Evolutionary conservation across 306 rosid species (phyloP).

Genomic region (Dalbergia oliveri): DNA sequence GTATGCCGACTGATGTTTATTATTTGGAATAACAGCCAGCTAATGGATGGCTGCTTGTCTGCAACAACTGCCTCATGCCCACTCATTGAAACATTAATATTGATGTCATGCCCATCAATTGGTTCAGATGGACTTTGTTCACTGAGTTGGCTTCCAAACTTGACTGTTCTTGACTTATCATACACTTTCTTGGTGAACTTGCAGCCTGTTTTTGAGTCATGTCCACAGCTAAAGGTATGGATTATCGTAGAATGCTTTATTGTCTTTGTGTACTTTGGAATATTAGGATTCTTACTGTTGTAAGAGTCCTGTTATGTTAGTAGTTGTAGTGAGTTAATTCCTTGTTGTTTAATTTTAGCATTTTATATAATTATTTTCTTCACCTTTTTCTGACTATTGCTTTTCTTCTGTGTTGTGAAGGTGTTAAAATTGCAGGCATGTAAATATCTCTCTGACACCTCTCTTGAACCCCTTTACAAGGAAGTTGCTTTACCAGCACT

Average conservation of each 20-base stretch:
- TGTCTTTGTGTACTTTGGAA: not conserved
- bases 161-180: conserved; percentile 81
- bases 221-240: conserved; percentile 73
- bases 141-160: conserved; percentile 60
- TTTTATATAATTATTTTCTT: not conserved
- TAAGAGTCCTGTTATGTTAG: not conserved
- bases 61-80: conserved; percentile 83
- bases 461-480: conserved; percentile 89
- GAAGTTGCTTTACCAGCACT: conserved; percentile 87
- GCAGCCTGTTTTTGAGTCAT: conserved; percentile 84
- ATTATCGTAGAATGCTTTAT: conserved; percentile 13
- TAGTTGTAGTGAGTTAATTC: not conserved
- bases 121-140: conserved; percentile 74
- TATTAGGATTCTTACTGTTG: not conserved
- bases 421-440: conserved; percentile 90
- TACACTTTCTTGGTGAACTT: conserved; percentile 79
- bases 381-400: conserved; percentile 20
- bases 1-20: conserved; percentile 33
- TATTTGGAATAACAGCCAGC: conserved; percentile 65
- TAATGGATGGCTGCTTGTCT: conserved; percentile 76
- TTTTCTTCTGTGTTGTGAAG: conserved; percentile 50
- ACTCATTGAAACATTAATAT: conserved; percentile 70
- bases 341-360: conserved; percentile 10
- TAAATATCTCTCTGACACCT: conserved; percentile 74
- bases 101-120: conserved; percentile 82